These are phyloP conservation scores for Leucosporidium scottii DNA, from an alignment of 768 basidiomycete species.

Conservation along the genomic window DNA sequence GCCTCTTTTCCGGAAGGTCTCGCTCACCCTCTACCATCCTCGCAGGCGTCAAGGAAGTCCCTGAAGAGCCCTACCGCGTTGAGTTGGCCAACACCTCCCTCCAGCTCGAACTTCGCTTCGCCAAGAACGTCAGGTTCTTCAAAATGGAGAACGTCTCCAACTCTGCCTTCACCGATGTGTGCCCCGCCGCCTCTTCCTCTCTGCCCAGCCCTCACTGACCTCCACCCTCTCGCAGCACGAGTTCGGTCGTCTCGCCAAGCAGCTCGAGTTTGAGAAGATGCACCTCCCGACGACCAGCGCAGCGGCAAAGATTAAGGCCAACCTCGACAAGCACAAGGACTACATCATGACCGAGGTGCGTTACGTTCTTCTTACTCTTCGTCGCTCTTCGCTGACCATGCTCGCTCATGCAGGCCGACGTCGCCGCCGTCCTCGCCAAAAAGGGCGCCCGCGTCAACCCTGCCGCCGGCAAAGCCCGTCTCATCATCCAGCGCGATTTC, in stretches of 20 bases:
- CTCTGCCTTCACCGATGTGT: slow-evolving; percentile 55
- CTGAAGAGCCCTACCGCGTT: slow-evolving; percentile 18
- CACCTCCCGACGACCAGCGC: slow-evolving; percentile 53
- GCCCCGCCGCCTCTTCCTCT: slow-evolving; percentile 35
- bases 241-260: slow-evolving; percentile 55
- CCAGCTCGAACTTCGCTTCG: slow-evolving; percentile 67
- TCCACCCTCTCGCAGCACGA: slow-evolving; percentile 54
- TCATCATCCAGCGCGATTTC: slow-evolving; percentile 64
- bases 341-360: slow-evolving; percentile 74
- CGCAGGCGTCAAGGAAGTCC: slow-evolving; percentile 1
- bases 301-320: slow-evolving; percentile 4
- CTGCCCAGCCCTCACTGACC: neutral
- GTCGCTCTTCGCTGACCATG: slow-evolving; percentile 5
- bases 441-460: slow-evolving; percentile 47
- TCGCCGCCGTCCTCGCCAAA: slow-evolving; percentile 67
- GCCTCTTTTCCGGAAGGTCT: no score
- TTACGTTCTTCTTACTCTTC: slow-evolving; percentile 10
- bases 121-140: slow-evolving; percentile 56
- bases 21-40: neutral
- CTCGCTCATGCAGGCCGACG: slow-evolving; percentile 61
- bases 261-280: slow-evolving; percentile 51
- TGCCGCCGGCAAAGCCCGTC: slow-evolving; percentile 47
- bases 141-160: slow-evolving; percentile 86
- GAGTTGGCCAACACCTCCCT: slow-evolving; percentile 47
- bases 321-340: slow-evolving; percentile 47